Percentiles rank a stretch among this genome's conserved stretches.
phyloP scores from a whole-genome alignment of 306 rosid genomes.

The Herpetospermum pedunculosum region DNA sequence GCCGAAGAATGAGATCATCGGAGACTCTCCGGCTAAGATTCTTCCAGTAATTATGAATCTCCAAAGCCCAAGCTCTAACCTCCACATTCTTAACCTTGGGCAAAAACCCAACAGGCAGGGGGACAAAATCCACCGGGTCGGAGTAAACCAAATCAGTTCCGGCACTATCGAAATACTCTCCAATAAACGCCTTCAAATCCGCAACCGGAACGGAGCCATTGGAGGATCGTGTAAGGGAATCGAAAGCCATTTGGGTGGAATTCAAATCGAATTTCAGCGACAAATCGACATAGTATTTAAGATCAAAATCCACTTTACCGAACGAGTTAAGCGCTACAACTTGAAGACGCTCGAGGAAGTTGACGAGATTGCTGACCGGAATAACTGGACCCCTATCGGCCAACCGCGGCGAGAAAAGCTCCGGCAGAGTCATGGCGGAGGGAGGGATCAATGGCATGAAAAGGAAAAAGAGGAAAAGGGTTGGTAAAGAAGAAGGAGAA shows the following conservation, averaged over 20 bases:
- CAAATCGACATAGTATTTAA: slow-evolving; percentile 65
- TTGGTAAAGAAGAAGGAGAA: background rate
- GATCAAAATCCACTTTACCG: slow-evolving; percentile 36
- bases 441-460: background rate
- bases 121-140: slow-evolving; percentile 49
- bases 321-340: slow-evolving; percentile 35
- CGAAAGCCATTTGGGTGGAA: slow-evolving; percentile 31
- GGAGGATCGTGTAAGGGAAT: slow-evolving; percentile 18
- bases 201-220: slow-evolving; percentile 25
- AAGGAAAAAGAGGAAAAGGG: background rate
- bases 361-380: slow-evolving; percentile 40
- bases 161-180: slow-evolving; percentile 29
- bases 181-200: slow-evolving; percentile 28
- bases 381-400: slow-evolving; percentile 4
- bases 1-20: slow-evolving; percentile 23
- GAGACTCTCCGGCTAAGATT: slow-evolving; percentile 47
- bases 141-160: slow-evolving; percentile 55
- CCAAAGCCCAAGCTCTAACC: slow-evolving; percentile 66
- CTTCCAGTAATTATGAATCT: slow-evolving; percentile 71
- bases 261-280: slow-evolving; percentile 38
- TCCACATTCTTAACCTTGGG: slow-evolving; percentile 41
- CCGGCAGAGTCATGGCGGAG: background rate
- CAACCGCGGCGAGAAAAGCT: background rate
- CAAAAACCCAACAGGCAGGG: slow-evolving; percentile 50
- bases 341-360: slow-evolving; percentile 50